These are phyloP conservation scores for Chlamydomonas schloesseri DNA, from an alignment of 139 green algal genomes.

Conservation along the genomic window DNA sequence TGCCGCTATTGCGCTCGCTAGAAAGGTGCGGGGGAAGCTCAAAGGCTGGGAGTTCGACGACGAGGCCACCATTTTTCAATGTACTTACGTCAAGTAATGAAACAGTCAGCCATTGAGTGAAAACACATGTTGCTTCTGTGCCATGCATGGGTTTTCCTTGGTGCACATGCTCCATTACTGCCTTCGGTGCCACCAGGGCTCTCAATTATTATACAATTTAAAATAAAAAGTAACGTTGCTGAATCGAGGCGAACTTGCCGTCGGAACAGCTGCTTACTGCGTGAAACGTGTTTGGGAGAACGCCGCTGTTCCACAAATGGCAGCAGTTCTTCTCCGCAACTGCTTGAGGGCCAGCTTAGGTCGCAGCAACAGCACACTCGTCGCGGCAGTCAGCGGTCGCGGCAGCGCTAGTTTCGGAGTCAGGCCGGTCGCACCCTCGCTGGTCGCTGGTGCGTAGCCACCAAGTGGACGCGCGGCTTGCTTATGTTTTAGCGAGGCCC, in stretches of 20 bases:
- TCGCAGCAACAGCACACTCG: neutral
- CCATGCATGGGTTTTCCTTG: too few species aligned
- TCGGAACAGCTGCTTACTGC: too few species aligned
- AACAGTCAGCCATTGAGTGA: too few species aligned
- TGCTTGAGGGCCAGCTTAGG: neutral
- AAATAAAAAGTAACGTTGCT: too few species aligned
- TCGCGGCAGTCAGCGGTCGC: neutral
- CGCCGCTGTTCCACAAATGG: neutral
- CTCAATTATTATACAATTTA: too few species aligned
- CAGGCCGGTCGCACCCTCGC: neutral
- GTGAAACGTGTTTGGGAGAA: too few species aligned
- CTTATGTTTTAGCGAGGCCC: neutral
- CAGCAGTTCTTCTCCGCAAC: neutral
- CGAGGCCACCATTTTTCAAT: conserved; percentile 3
- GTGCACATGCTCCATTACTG: too few species aligned
- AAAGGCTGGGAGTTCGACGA: conserved; percentile 53
- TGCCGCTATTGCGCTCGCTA: conserved; percentile 72
- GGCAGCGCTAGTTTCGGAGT: neutral
- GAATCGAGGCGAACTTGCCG: too few species aligned
- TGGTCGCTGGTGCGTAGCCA: neutral
- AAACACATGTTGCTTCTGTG: too few species aligned
- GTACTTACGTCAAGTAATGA: too few species aligned
- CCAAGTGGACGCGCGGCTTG: neutral
- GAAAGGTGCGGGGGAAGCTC: too few species aligned
- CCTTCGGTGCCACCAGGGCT: too few species aligned